A percentile compares a stretch with the other conserved stretches of the same genome.
These are phyloP conservation scores for Trametes gibbosa DNA, from an alignment of 768 basidiomycete genomes.

Conservation along the genomic window DNA sequence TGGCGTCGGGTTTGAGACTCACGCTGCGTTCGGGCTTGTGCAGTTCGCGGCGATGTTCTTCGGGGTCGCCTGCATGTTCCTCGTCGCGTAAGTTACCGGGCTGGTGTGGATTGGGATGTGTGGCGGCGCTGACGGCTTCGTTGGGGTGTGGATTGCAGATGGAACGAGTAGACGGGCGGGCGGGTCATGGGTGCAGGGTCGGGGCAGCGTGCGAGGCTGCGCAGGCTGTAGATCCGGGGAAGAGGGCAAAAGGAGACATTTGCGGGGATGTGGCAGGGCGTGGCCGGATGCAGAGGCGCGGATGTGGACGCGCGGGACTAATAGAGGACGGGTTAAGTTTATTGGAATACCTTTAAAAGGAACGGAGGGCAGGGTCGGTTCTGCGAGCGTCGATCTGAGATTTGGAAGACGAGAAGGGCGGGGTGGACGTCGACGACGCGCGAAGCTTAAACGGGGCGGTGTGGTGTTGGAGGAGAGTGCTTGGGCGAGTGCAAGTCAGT, in stretches of 20 bases:
- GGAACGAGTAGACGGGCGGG: constrained; percentile 60
- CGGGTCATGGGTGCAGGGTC: constrained; percentile 13
- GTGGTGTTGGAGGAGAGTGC: no score
- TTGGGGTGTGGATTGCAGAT: constrained; percentile 41
- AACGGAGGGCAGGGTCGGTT: not conserved
- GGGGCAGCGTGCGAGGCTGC: constrained; percentile 6
- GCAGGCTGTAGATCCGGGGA: not conserved
- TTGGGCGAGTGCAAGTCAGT: no score
- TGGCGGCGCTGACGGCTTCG: constrained; percentile 15
- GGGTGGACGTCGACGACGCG: not conserved
- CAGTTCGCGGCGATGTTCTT: constrained; percentile 92
- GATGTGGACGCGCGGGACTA: constrained; percentile 7
- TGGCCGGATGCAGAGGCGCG: not conserved
- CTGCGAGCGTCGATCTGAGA: constrained; percentile 10
- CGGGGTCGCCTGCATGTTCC: constrained; percentile 88
- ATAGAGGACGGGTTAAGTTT: constrained; percentile 7
- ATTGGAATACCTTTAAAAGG: not conserved
- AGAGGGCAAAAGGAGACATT: not conserved
- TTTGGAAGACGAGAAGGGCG: constrained; percentile 15
- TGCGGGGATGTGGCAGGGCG: not conserved
- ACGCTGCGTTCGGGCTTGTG: not conserved
- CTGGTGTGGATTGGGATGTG: constrained; percentile 1
- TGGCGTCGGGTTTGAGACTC: constrained; percentile 2
- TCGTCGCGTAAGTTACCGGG: constrained; percentile 73
- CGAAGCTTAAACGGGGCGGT: constrained; percentile 2